These are phyloP conservation scores for Colletotrichum tanaceti DNA, from an alignment of 2,329 filamentous ascomycete genomes.

Conservation along the genomic window DNA sequence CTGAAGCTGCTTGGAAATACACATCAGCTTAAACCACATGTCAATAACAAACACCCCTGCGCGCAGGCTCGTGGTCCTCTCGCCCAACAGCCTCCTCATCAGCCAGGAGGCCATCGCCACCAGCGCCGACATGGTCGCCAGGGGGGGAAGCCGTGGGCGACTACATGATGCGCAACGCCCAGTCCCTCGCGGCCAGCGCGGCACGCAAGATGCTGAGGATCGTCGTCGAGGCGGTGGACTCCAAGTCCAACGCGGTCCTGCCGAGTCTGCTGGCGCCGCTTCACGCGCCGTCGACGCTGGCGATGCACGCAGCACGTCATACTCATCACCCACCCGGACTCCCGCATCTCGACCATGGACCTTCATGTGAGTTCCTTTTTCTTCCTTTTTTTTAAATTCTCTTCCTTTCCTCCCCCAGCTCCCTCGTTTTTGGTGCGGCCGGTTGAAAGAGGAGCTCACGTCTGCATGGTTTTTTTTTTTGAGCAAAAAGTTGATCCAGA, in stretches of 20 bases:
- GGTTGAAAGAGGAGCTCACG: neutral
- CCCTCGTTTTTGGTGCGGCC: too few species aligned
- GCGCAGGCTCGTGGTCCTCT: conserved; percentile 20
- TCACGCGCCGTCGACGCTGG: conserved; percentile 15
- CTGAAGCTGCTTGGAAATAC: too few species aligned
- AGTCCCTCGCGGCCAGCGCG: conserved; percentile 26
- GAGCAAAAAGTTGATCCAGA: conserved; percentile 25
- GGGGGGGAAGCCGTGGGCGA: conserved; percentile 35
- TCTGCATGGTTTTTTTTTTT: too few species aligned
- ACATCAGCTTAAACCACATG: neutral
- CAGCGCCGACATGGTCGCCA: conserved; percentile 28
- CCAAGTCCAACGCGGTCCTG: conserved; percentile 17
- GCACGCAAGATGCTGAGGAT: conserved; percentile 26
- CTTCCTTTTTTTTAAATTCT: too few species aligned
- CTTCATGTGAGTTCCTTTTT: conserved; percentile 4
- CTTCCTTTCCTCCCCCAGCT: too few species aligned
- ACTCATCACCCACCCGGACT: conserved; percentile 27
- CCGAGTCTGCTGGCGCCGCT: conserved; percentile 26
- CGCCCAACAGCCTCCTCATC: conserved; percentile 32
- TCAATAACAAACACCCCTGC: too few species aligned
- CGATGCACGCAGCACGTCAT: too few species aligned
- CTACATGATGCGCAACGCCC: conserved; percentile 31
- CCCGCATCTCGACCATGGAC: conserved; percentile 33
- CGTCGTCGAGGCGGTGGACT: conserved; percentile 28
- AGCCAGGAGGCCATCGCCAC: conserved; percentile 26